Conservation (phyloP, 2,329 filamentous ascomycete species). For the Fusarium tanahbumbuense region DNA sequence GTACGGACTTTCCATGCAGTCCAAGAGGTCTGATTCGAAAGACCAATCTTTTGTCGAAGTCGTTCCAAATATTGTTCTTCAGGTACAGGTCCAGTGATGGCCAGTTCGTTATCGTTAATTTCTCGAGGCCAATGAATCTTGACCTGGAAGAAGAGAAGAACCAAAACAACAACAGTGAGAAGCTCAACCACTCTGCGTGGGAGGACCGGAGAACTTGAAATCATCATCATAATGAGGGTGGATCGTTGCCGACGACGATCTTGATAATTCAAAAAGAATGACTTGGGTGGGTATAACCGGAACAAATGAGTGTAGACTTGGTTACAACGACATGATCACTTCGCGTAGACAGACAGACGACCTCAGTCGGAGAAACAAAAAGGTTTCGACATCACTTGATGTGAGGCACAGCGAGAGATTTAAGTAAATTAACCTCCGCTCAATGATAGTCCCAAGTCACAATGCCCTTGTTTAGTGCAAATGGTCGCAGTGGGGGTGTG, state of each 20-base stretch:
- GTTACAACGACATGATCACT: slow-evolving; percentile 41
- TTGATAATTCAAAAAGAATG: slow-evolving; percentile 34
- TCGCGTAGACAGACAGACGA: slow-evolving; percentile 1
- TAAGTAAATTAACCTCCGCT: slow-evolving; percentile 36
- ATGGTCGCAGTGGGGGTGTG: slow-evolving; percentile 35
- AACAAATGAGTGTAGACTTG: slow-evolving; percentile 19
- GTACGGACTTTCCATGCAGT: slow-evolving; percentile 50
- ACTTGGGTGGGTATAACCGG: slow-evolving; percentile 42
- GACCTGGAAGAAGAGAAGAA: slow-evolving; percentile 43
- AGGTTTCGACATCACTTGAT: slow-evolving; percentile 3
- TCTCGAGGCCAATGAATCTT: slow-evolving; percentile 26
- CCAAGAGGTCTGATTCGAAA: slow-evolving; percentile 51
- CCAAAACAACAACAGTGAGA: slow-evolving; percentile 43
- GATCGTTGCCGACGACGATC: slow-evolving; percentile 16
- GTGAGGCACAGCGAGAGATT: slow-evolving; percentile 39
- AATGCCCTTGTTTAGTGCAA: slow-evolving; percentile 41
- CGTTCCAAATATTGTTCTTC: slow-evolving; percentile 51
- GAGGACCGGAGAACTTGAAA: slow-evolving; percentile 40
- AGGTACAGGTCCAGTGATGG: slow-evolving; percentile 36
- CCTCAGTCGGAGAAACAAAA: neutral
- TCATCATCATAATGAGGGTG: slow-evolving; percentile 44
- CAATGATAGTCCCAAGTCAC: slow-evolving; percentile 13
- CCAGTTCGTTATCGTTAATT: slow-evolving; percentile 17
- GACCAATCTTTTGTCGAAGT: slow-evolving; percentile 43
- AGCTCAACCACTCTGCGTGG: slow-evolving; percentile 42